Conservation (phyloP, 2,329 filamentous ascomycete species). For the Trichoderma pleuroti region DNA sequence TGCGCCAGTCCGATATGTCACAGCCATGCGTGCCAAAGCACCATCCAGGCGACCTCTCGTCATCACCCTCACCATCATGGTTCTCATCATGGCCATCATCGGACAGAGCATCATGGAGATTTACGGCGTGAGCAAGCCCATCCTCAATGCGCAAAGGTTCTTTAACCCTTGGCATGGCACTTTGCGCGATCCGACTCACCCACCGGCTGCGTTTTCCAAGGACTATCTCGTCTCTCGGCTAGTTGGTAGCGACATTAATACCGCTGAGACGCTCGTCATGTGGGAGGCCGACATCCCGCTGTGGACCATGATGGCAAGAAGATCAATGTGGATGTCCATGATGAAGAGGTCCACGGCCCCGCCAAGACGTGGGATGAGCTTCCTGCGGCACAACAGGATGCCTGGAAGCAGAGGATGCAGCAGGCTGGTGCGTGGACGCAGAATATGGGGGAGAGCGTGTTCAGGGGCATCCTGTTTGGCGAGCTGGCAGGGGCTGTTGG, state of each 20-base stretch:
- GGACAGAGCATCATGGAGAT: slow-evolving; percentile 64
- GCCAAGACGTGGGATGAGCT: slow-evolving; percentile 71
- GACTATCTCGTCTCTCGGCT: slow-evolving; percentile 38
- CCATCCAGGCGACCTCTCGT: slow-evolving; percentile 51
- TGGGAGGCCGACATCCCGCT: slow-evolving; percentile 25
- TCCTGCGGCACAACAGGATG: slow-evolving; percentile 54
- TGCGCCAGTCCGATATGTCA: slow-evolving; percentile 64
- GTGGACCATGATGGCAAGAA: slow-evolving; percentile 25
- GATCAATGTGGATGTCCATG: slow-evolving; percentile 44
- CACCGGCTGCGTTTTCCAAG: slow-evolving; percentile 29
- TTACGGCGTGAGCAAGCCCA: slow-evolving; percentile 53
- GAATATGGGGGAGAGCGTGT: slow-evolving; percentile 70
- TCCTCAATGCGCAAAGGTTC: slow-evolving; percentile 53
- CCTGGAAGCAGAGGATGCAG: slow-evolving; percentile 67
- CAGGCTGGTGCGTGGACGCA: slow-evolving; percentile 76
- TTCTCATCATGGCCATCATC: slow-evolving; percentile 59
- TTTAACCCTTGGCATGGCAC: slow-evolving; percentile 47
- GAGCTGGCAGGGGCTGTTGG: slow-evolving; percentile 64
- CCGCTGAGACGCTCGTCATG: slow-evolving; percentile 40
- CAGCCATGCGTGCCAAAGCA: slow-evolving; percentile 55
- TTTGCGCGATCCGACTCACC: slow-evolving; percentile 28
- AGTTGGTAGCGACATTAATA: slow-evolving; percentile 32
- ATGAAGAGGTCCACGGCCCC: slow-evolving; percentile 45
- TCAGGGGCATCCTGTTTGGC: slow-evolving; percentile 74
- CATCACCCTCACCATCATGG: slow-evolving; percentile 52